These are phyloP conservation scores for Vanrija pseudolonga DNA, from an alignment of 1,284 basidiomycete species.

Conservation along the genomic window DNA sequence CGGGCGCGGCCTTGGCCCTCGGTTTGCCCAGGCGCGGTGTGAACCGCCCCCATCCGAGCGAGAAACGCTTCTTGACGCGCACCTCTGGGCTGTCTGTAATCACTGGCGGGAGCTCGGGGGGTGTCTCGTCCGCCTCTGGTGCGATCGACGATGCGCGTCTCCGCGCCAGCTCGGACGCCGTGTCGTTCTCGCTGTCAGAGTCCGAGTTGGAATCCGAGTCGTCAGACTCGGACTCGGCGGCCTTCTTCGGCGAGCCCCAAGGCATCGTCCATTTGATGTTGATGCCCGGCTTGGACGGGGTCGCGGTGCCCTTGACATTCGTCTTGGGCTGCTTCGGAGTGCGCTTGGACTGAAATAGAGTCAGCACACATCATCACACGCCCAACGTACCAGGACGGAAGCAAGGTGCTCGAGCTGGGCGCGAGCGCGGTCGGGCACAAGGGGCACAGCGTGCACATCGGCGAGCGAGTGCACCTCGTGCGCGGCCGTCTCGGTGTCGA, in stretches of 20 bases:
- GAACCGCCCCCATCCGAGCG: slow-evolving; percentile 29
- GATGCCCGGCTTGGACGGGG: slow-evolving; percentile 11
- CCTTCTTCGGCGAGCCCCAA: not conserved
- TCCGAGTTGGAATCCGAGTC: slow-evolving; percentile 8
- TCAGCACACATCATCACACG: slow-evolving; percentile 1
- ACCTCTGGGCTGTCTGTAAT: slow-evolving; percentile 7
- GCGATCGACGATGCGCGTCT: slow-evolving; percentile 14
- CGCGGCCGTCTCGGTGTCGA: slow-evolving; percentile 3
- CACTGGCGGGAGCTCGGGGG: slow-evolving; percentile 8
- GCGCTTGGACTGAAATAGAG: slow-evolving; percentile 15
- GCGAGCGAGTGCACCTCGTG: slow-evolving; percentile 34
- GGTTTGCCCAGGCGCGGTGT: slow-evolving; percentile 24
- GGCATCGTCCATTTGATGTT: slow-evolving; percentile 13
- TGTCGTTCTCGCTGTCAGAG: slow-evolving; percentile 2
- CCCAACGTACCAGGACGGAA: slow-evolving; percentile 21
- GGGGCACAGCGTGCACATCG: slow-evolving; percentile 40
- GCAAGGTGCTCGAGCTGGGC: slow-evolving; percentile 19
- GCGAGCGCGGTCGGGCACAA: slow-evolving; percentile 24
- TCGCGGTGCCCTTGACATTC: not conserved
- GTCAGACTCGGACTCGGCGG: not conserved
- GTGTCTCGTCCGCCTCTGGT: slow-evolving; percentile 38
- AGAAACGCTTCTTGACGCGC: slow-evolving; percentile 21
- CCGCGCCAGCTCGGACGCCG: slow-evolving; percentile 1
- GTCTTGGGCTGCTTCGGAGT: slow-evolving; percentile 12
- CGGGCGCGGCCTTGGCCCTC: not conserved